phyloP scores from a whole-genome alignment of 2,329 filamentous ascomycete species.

The Cadophora gregata region DNA sequence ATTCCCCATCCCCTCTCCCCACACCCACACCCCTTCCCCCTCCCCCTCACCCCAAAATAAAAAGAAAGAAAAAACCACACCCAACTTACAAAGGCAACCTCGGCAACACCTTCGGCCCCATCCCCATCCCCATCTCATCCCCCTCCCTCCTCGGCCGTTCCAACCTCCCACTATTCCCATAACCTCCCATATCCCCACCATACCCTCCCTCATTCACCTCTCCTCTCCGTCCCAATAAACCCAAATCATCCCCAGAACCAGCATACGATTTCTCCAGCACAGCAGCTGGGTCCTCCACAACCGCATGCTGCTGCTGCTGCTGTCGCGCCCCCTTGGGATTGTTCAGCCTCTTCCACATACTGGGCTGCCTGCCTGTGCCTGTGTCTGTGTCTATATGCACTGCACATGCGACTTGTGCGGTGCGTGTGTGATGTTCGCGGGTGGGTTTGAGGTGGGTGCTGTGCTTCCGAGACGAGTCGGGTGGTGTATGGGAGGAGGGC shows the following conservation, averaged over 20 bases:
- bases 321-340: constrained; percentile 45
- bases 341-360: constrained; percentile 62
- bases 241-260: constrained; percentile 44
- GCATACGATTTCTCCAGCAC: constrained; percentile 51
- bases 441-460: constrained; percentile 19
- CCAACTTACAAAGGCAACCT: constrained; percentile 24
- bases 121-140: too few relatives aligned
- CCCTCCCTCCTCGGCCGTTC: constrained; percentile 13
- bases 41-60: background rate
- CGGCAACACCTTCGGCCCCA: constrained; percentile 13
- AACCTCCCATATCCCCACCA: background rate
- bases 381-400: background rate
- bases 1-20: too few relatives aligned
- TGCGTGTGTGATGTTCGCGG: constrained; percentile 34
- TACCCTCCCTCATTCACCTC: background rate
- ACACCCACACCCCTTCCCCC: background rate
- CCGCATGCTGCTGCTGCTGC: constrained; percentile 42
- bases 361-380: constrained; percentile 26
- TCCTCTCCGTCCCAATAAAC: constrained; percentile 23
- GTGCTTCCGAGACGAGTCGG: constrained; percentile 8
- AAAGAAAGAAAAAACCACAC: background rate
- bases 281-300: constrained; percentile 52
- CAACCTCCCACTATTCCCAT: background rate
- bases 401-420: constrained; percentile 4
- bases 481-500: background rate